These are phyloP conservation scores for Leucosporidium yakuticum DNA, from an alignment of 768 basidiomycete genomes.

Conservation along the genomic window DNA sequence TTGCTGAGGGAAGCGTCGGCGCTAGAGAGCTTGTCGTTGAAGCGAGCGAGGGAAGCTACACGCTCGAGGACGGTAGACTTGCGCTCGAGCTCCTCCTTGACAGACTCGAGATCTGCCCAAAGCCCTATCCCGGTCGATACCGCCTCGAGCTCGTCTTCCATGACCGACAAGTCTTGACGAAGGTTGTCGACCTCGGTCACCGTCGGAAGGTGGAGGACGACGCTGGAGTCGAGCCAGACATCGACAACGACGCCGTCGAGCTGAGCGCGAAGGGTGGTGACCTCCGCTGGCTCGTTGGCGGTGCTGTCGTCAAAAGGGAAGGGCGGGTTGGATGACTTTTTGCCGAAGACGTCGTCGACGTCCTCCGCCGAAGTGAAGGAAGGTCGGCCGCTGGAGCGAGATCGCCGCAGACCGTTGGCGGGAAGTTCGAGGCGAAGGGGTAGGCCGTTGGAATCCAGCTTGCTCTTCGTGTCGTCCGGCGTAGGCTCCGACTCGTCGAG, in stretches of 20 bases:
- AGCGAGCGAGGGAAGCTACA: constrained; percentile 54
- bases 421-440: no score
- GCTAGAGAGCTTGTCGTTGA: constrained; percentile 50
- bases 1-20: constrained; percentile 78
- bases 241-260: neutral
- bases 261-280: neutral
- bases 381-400: neutral
- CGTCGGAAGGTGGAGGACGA: constrained; percentile 49
- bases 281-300: neutral
- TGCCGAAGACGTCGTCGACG: constrained; percentile 6
- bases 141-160: constrained; percentile 51
- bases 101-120: constrained; percentile 55
- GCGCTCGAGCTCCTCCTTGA: constrained; percentile 56
- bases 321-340: neutral
- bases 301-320: neutral
- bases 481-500: no score
- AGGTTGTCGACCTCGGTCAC: constrained; percentile 51
- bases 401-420: no score
- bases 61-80: constrained; percentile 52
- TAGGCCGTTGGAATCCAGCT: no score
- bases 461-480: no score
- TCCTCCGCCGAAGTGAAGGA: neutral
- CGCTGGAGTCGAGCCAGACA: constrained; percentile 6
- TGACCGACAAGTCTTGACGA: constrained; percentile 48
- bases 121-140: constrained; percentile 39